Evolutionary conservation across 2,329 filamentous ascomycete species (phyloP).

Genomic region (Diaporthe sp.): DNA sequence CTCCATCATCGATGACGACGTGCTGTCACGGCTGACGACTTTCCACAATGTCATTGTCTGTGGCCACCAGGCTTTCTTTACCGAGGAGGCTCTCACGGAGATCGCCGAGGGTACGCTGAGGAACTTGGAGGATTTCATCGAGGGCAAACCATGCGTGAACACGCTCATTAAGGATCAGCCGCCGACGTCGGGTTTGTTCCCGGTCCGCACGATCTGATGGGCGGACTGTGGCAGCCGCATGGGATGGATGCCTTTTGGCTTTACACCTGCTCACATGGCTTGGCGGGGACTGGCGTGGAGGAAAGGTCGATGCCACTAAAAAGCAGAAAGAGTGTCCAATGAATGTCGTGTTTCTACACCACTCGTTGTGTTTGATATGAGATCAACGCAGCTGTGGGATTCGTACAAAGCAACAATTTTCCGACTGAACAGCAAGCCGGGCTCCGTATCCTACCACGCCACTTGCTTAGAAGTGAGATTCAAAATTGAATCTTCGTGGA

Average conservation of each 20-base stretch:
- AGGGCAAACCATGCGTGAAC: slow-evolving; percentile 51
- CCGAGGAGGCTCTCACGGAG: slow-evolving; percentile 72
- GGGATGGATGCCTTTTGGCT: background rate
- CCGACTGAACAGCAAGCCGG: no score
- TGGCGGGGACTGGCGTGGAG: no score
- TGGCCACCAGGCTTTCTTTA: slow-evolving; percentile 79
- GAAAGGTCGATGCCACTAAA: background rate
- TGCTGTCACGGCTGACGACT: slow-evolving; percentile 74
- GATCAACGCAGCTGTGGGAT: background rate
- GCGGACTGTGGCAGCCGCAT: background rate
- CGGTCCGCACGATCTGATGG: slow-evolving; percentile 35
- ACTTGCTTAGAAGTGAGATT: no score
- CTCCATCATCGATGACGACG: slow-evolving; percentile 75
- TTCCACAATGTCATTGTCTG: slow-evolving; percentile 77
- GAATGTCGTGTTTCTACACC: background rate
- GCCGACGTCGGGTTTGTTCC: slow-evolving; percentile 13
- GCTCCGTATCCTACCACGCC: no score
- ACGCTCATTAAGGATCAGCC: slow-evolving; percentile 47
- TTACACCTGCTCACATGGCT: background rate
- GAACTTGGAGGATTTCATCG: slow-evolving; percentile 64
- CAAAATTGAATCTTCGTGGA: no score
- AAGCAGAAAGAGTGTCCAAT: no score
- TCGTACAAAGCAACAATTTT: no score
- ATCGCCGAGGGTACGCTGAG: slow-evolving; percentile 71
- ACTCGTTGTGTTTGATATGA: background rate